Conservation (phyloP, 2,329 filamentous ascomycete species). For the Penicillium digitatum region DNA sequence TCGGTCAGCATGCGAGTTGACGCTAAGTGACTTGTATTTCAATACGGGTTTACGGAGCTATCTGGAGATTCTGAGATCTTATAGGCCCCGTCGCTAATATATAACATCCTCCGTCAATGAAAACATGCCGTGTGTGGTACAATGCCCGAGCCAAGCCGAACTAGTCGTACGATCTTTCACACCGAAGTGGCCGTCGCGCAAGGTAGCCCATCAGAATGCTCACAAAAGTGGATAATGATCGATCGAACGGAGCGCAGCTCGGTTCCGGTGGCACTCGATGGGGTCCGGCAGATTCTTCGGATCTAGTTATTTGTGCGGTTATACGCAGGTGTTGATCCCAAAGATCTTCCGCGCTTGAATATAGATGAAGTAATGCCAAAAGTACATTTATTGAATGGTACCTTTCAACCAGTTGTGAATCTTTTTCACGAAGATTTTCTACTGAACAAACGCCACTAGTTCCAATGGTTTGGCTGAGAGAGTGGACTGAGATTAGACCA, state of each 20-base stretch:
- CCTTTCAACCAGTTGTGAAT: too few relatives aligned
- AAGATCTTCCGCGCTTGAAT: not conserved
- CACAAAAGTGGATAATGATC: not conserved
- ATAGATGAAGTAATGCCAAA: not conserved
- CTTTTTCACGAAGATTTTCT: not conserved
- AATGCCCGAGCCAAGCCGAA: not conserved
- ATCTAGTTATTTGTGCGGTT: not conserved
- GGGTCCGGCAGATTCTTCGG: not conserved
- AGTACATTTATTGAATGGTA: too few relatives aligned
- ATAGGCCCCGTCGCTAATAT: not conserved
- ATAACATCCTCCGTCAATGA: not conserved
- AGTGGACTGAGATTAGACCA: too few relatives aligned
- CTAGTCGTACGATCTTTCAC: not conserved
- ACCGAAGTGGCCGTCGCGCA: too few relatives aligned
- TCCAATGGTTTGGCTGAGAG: not conserved
- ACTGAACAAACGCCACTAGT: not conserved
- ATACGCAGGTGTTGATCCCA: slow-evolving; percentile 7
- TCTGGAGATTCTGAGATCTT: not conserved
- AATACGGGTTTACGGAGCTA: not conserved
- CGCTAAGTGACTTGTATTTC: not conserved
- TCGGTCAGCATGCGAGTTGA: not conserved
- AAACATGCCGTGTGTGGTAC: not conserved
- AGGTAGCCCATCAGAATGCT: not conserved
- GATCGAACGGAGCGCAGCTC: slow-evolving; percentile 9
- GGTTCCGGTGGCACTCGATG: not conserved